Evolutionary conservation across 2,329 filamentous ascomycete genomes (phyloP), one percentile per base, ranked within the genome.

Genomic region (Zymoseptoria passerinii): DNA sequence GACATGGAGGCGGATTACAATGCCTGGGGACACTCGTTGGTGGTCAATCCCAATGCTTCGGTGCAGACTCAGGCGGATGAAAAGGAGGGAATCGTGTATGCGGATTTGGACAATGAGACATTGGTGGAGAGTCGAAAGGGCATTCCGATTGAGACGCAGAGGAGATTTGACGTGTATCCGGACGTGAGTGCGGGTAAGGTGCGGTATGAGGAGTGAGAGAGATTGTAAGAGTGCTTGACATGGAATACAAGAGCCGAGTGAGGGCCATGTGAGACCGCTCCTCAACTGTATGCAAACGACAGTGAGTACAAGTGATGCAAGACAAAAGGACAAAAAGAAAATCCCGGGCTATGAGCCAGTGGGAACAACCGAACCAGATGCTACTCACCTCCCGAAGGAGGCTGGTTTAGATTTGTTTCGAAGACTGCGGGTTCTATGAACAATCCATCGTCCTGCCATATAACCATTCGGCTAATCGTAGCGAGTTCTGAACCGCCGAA

Each of bases 91-190:
- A 88, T 89, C 61, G 81, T 96, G 9, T 83, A 86, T 71, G 87
- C 84, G 50, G 86, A 92, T 59, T 73, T 96, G 69, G 79, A 83
- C 40, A 81, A 80, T 4, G 83, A 81, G 9, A 82, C 80, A 68
- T 89, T 97, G 66, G 83, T 85, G 57, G 85, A 89, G 75, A 84
- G 86, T 51, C 83, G 92, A 72, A 90, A 83, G 73, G 87, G 87
- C 5, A 96, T 99, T 65, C 94, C 94, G 2, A 79, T 97, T 55
- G 84, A 86, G 68, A 82, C 81, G 18, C 94, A 99, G 80, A 82
- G 94, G 68, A 80, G 94, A 65, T 99, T 96, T 72, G 94, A 99
- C 74, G 88, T 99, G 19, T 99, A 99, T 73, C 88, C 90, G 0
- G 92, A 99, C 78, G 84, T 99, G 29, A 91, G 85, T 68, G 75